phyloP scores from a whole-genome alignment of 75 land plant genomes.

The Sequoia sempervirens region DNA sequence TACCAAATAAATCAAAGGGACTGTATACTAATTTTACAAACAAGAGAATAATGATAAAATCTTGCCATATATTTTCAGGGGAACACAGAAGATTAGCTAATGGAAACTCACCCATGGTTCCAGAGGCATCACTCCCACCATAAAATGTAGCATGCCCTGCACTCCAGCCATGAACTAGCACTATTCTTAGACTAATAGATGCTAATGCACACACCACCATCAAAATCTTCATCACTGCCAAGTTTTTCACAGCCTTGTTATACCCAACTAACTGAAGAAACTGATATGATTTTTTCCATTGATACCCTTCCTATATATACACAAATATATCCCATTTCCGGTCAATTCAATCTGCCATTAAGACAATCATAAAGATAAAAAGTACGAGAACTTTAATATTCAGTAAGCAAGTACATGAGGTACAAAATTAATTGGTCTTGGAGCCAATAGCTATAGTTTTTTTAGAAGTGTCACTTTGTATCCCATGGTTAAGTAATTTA shows the following conservation, averaged over 20 bases:
- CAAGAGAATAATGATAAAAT: background rate
- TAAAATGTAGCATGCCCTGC: constrained; percentile 8
- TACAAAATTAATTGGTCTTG: background rate
- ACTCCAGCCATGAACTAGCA: background rate
- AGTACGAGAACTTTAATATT: background rate
- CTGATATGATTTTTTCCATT: background rate
- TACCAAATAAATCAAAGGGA: too few species aligned
- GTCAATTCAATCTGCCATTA: background rate
- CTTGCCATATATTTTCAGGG: too few species aligned
- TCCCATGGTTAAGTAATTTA: background rate
- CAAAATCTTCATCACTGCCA: background rate
- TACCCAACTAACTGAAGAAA: background rate
- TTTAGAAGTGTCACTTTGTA: background rate
- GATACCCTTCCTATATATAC: background rate
- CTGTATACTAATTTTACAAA: background rate
- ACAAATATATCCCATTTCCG: background rate
- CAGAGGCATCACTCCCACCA: constrained; percentile 6
- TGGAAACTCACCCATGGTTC: background rate
- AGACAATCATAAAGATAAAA: background rate
- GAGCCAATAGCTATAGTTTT: background rate
- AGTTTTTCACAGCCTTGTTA: background rate
- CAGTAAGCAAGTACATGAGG: background rate
- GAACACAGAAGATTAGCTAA: background rate
- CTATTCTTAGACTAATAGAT: background rate
- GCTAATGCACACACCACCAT: background rate